Evolutionary conservation across 257 asterid species (phyloP), one percentile per base, ranked within the genome.

Genomic region (Agastache rugosa): DNA sequence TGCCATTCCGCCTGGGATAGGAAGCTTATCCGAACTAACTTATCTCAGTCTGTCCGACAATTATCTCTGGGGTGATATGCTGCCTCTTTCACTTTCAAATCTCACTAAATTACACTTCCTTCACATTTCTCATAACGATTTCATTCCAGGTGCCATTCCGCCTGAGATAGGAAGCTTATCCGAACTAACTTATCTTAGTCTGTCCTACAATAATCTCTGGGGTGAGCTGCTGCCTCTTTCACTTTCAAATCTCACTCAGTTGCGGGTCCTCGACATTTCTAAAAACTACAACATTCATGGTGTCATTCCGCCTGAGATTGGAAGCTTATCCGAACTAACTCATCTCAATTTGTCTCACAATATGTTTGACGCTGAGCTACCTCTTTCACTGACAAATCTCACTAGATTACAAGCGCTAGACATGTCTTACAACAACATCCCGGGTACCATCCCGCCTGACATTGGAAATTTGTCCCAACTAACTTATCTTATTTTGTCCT

Each of bases 311-410:
- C 9, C 9, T 8, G 10, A 35, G 0, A 34, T 34, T 34, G 37
- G 37, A 34, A 34, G 4, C 0, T 34, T 34, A 1, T 34, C 37
- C 37, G 4, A 5, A 4, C 55, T 48, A 48, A 48, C 55, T 48
- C 1, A 48, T 34, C 37, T 34, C 37, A 34, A 6, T 34, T 6
- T 34, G 37, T 34, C 37, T 0, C 2, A 34, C 37, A 34, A 34
- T 34, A 5, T 0, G 8, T 17, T 17, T 5, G 16, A 0, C 10
- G 11, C 1, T 65, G 35, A 66, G 29, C 29, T 25, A 3, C 29
- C 47, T 53, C 34, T n/a, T 56, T 67, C 69, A 44, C 25, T 12
- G 55, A 75, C 25, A 1, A 67, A 75, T 27, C 79, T 75, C 42
- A 29, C 42, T 59, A 17, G 42, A 9, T 42, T 76, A 60, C 15